phyloP scores from a whole-genome alignment of 164 flowering plant genomes.

The Macadamia integrifolia region DNA sequence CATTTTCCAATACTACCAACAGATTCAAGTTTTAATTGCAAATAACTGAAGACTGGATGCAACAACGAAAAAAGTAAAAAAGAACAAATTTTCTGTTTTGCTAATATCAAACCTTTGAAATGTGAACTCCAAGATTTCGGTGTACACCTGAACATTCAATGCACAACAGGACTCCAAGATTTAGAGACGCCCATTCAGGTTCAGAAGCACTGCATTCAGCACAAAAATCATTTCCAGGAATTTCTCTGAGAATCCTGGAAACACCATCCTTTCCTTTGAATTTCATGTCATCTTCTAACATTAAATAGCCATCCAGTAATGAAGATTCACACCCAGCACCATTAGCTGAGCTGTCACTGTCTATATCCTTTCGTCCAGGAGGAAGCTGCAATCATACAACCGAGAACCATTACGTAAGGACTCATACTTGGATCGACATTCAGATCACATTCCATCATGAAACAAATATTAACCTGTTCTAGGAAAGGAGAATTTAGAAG shows the following conservation, averaged over 20 bases:
- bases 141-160: slow-evolving; percentile 97
- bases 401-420: slow-evolving; percentile 9
- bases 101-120: slow-evolving; percentile 62
- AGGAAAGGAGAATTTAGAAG: slow-evolving; percentile 70
- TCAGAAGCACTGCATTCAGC: slow-evolving; percentile 84
- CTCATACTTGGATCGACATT: slow-evolving; percentile 5
- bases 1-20: not conserved
- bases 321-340: slow-evolving; percentile 24
- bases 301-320: slow-evolving; percentile 17
- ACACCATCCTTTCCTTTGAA: slow-evolving; percentile 38
- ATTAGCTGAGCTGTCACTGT: slow-evolving; percentile 10
- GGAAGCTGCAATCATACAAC: slow-evolving; percentile 26
- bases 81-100: no score
- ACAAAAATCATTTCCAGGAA: slow-evolving; percentile 86
- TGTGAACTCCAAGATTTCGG: slow-evolving; percentile 95
- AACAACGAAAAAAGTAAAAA: no score
- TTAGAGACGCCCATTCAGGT: slow-evolving; percentile 97
- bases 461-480: slow-evolving; percentile 45
- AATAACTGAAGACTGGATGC: no score
- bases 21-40: no score
- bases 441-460: not conserved
- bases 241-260: slow-evolving; percentile 46
- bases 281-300: slow-evolving; percentile 26
- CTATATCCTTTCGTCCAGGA: slow-evolving; percentile 20
- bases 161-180: slow-evolving; percentile 83